These are phyloP conservation scores for Lepidium aucheri DNA, from an alignment of 345 rosid species.

Conservation along the genomic window DNA sequence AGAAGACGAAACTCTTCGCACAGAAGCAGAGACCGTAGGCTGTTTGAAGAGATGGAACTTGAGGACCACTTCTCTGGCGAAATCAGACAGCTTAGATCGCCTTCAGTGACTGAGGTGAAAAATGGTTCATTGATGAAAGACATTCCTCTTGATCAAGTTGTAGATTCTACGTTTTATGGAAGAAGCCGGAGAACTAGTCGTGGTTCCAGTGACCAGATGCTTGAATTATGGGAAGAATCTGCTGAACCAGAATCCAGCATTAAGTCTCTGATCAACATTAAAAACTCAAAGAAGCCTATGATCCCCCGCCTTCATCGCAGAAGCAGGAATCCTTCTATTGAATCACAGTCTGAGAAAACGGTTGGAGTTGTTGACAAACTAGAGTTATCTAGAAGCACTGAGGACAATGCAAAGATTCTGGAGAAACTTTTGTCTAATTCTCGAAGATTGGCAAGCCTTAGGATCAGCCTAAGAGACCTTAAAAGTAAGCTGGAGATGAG, in stretches of 20 bases:
- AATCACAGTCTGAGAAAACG: constrained; percentile 58
- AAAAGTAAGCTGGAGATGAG: constrained; percentile 54
- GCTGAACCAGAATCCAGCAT: constrained; percentile 34
- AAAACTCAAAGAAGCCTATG: constrained; percentile 13
- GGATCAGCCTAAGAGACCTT: constrained; percentile 47
- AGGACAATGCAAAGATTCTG: constrained; percentile 46
- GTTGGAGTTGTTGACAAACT: constrained; percentile 60
- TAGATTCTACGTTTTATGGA: constrained; percentile 47
- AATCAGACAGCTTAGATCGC: constrained; percentile 32
- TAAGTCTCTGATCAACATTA: constrained; percentile 18
- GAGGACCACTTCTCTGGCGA: constrained; percentile 29
- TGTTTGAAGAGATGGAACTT: constrained; percentile 24
- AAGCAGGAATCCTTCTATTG: constrained; percentile 31
- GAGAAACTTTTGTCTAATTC: constrained; percentile 71
- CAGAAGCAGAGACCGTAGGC: constrained; percentile 28
- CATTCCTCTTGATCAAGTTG: constrained; percentile 78
- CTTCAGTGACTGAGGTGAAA: constrained; percentile 30
- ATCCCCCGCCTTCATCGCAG: constrained; percentile 20
- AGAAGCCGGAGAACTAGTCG: constrained; percentile 40
- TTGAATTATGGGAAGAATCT: constrained; percentile 57
- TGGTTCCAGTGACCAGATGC: constrained; percentile 44
- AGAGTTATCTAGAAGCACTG: constrained; percentile 45
- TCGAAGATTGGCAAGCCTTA: constrained; percentile 55
- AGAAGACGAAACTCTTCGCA: constrained; percentile 21
- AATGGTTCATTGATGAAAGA: constrained; percentile 61